Conservation (phyloP, 306 rosid genomes). For the Arachis hypogaea region DNA sequence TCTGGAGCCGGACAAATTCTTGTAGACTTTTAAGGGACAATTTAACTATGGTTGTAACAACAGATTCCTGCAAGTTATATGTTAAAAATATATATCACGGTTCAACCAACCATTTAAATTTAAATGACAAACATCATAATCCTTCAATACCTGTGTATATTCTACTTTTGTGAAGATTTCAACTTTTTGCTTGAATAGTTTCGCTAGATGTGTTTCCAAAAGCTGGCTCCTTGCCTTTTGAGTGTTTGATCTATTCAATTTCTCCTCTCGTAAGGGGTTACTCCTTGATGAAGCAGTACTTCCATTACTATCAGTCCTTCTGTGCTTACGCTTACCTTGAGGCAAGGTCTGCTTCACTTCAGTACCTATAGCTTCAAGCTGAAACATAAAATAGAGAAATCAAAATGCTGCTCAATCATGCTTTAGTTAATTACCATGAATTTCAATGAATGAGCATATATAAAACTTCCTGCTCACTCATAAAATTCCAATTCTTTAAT, state of each 20-base stretch:
- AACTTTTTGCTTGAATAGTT: constrained; percentile 89
- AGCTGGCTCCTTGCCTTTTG: constrained; percentile 95
- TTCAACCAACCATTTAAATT: constrained; percentile 13
- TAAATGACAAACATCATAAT: constrained; percentile 35
- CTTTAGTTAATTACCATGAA: constrained; percentile 29
- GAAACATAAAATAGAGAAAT: constrained; percentile 39
- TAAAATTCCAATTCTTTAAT: neutral
- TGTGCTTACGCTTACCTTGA: constrained; percentile 73
- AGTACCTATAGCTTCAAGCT: constrained; percentile 69
- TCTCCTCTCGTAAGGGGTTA: constrained; percentile 85
- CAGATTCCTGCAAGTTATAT: constrained; percentile 74
- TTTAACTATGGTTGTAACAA: constrained; percentile 79
- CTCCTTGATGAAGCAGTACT: constrained; percentile 88
- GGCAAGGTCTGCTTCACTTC: constrained; percentile 91
- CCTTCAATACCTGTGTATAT: constrained; percentile 75
- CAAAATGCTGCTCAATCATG: constrained; percentile 26
- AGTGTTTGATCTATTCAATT: constrained; percentile 68
- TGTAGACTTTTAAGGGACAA: constrained; percentile 87
- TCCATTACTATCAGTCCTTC: constrained; percentile 83
- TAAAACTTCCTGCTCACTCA: constrained; percentile 21
- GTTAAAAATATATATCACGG: constrained; percentile 36
- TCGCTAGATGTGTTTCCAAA: constrained; percentile 94
- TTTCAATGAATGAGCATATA: constrained; percentile 21
- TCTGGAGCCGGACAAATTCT: constrained; percentile 86
- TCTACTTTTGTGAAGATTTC: constrained; percentile 95